Evolutionary conservation across 768 basidiomycete species (phyloP).

Genomic region (Kwoniella newhampshirensis): DNA sequence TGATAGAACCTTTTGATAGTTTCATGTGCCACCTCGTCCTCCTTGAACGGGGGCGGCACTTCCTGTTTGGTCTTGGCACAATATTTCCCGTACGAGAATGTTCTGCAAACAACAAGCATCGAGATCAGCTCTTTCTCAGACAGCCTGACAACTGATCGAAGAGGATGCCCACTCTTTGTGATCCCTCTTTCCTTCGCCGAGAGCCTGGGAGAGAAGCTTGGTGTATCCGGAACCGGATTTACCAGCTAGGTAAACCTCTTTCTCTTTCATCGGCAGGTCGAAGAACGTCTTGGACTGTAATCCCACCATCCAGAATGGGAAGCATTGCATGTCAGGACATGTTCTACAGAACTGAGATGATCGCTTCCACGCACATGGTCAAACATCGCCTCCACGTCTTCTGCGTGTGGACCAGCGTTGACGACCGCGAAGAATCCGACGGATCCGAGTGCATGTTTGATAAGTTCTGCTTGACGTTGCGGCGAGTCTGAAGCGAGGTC

Average conservation of each 20-base stretch:
- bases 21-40: neutral
- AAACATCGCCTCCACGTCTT: slow-evolving; percentile 19
- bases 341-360: neutral
- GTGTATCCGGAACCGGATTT: slow-evolving; percentile 21
- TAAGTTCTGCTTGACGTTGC: slow-evolving; percentile 16
- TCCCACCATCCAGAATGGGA: neutral
- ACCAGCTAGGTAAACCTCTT: slow-evolving; percentile 18
- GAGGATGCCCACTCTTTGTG: slow-evolving; percentile 22
- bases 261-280: slow-evolving; percentile 8
- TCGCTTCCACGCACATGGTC: slow-evolving; percentile 9
- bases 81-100: slow-evolving; percentile 24
- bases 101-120: no score
- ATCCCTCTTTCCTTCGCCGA: slow-evolving; percentile 19
- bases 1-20: slow-evolving; percentile 20
- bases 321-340: no score
- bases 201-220: slow-evolving; percentile 16
- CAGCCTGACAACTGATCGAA: no score
- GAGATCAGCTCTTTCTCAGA: no score
- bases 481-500: slow-evolving; percentile 24
- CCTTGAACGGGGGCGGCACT: slow-evolving; percentile 16
- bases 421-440: slow-evolving; percentile 23
- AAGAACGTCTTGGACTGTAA: slow-evolving; percentile 18
- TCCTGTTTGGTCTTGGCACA: slow-evolving; percentile 16
- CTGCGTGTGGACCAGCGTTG: slow-evolving; percentile 9
- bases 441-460: slow-evolving; percentile 18